A percentile compares a stretch with the other conserved stretches of the same genome.
Conservation (phyloP, 768 basidiomycete genomes). For the Podaxis mareebaensis region DNA sequence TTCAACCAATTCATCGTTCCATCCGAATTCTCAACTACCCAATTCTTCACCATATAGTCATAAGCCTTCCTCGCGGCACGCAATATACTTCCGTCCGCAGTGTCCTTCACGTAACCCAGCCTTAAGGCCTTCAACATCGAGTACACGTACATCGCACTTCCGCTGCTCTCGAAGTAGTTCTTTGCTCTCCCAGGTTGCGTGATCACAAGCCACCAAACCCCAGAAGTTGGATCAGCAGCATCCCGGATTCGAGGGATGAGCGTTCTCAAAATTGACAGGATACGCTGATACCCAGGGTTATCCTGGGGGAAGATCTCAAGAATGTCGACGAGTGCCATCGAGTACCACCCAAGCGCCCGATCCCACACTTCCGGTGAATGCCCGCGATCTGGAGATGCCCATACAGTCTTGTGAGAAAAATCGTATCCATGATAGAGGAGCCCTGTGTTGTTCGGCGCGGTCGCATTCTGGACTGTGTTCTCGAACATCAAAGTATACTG, state of each 20-base stretch:
- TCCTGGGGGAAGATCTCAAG: slow-evolving; percentile 37
- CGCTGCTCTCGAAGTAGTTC: slow-evolving; percentile 55
- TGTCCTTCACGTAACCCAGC: slow-evolving; percentile 38
- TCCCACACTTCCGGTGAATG: slow-evolving; percentile 52
- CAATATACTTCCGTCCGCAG: slow-evolving; percentile 36
- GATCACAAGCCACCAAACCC: slow-evolving; percentile 54
- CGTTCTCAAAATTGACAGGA: slow-evolving; percentile 34
- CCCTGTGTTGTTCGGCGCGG: slow-evolving; percentile 38
- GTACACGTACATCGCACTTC: slow-evolving; percentile 47
- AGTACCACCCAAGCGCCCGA: slow-evolving; percentile 48
- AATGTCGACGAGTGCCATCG: slow-evolving; percentile 49
- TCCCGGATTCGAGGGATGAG: slow-evolving; percentile 36
- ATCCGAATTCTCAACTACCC: slow-evolving; percentile 40
- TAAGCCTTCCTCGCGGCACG: slow-evolving; percentile 42
- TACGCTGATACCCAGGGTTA: slow-evolving; percentile 27
- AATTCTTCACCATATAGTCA: slow-evolving; percentile 39
- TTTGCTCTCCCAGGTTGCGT: slow-evolving; percentile 43
- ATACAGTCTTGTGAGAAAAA: slow-evolving; percentile 39
- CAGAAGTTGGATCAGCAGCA: slow-evolving; percentile 39
- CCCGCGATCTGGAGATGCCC: slow-evolving; percentile 47
- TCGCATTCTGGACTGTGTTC: slow-evolving; percentile 40
- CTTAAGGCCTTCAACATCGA: slow-evolving; percentile 45
- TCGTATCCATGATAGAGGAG: slow-evolving; percentile 54
- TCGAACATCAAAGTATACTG: slow-evolving; percentile 47
- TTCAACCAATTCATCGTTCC: slow-evolving; percentile 47